Conservation (phyloP, 768 basidiomycete species). For the Lanmaoa pseudosensibilis region DNA sequence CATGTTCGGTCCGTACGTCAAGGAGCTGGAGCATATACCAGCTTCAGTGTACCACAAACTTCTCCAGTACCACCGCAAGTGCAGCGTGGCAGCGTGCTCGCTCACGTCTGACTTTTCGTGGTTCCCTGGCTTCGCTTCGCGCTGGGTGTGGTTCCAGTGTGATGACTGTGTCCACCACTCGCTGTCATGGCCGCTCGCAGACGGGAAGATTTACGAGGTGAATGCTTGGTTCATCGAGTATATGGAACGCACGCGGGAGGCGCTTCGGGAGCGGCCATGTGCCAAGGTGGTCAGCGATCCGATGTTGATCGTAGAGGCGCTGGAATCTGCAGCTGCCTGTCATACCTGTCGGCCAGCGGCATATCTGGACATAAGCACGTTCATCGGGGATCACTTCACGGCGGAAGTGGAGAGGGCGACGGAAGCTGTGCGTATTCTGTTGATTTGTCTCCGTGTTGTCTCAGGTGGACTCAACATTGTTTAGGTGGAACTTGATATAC, state of each 20-base stretch:
- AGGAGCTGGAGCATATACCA: constrained; percentile 40
- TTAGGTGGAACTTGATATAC: constrained; percentile 35
- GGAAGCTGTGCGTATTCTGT: constrained; percentile 25
- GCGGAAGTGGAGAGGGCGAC: constrained; percentile 31
- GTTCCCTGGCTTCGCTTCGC: constrained; percentile 37
- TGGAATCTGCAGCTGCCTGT: constrained; percentile 29
- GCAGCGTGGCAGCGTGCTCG: constrained; percentile 30
- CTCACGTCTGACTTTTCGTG: constrained; percentile 38
- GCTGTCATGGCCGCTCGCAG: constrained; percentile 35
- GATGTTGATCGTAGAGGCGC: constrained; percentile 31
- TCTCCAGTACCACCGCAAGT: constrained; percentile 37
- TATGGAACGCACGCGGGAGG: constrained; percentile 34
- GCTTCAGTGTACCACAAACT: constrained; percentile 38
- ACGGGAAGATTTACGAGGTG: constrained; percentile 38
- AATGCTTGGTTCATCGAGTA: constrained; percentile 37
- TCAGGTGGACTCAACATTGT: constrained; percentile 7
- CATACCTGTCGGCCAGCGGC: constrained; percentile 33
- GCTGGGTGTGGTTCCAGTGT: constrained; percentile 41
- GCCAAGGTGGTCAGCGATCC: constrained; percentile 33
- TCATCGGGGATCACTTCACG: constrained; percentile 32
- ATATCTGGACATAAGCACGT: constrained; percentile 34
- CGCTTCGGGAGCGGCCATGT: constrained; percentile 32
- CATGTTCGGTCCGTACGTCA: constrained; percentile 35
- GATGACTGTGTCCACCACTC: constrained; percentile 37
- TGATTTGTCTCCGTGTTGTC: constrained; percentile 1